Conservation (phyloP, 306 rosid species). For the Cucumis hystrix region DNA sequence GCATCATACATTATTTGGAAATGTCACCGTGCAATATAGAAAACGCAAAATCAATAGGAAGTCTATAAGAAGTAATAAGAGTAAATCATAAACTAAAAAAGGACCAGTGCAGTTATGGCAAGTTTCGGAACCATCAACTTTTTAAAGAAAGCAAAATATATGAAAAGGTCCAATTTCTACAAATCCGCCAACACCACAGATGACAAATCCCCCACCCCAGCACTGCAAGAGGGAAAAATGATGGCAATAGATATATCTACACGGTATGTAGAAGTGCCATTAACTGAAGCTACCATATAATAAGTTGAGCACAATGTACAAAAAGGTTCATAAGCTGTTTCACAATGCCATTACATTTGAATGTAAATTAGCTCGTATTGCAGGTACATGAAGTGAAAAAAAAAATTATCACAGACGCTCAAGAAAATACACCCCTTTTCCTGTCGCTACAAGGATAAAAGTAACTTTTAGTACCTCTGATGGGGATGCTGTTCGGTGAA, state of each 20-base stretch:
- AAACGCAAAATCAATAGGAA: constrained; percentile 4
- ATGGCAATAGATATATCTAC: not conserved
- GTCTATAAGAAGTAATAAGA: not conserved
- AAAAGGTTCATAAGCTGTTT: not conserved
- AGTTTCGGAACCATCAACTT: not conserved
- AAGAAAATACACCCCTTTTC: not conserved
- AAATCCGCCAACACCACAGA: not conserved
- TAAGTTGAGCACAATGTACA: not conserved
- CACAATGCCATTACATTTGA: not conserved
- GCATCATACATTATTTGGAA: constrained; percentile 13
- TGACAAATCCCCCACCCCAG: not conserved
- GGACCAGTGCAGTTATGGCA: not conserved
- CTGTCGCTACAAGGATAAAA: not conserved
- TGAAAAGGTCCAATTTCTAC: not conserved
- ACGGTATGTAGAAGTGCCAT: not conserved
- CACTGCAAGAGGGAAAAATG: not conserved
- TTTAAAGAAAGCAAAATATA: not conserved
- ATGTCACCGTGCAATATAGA: not conserved
- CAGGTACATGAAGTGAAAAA: constrained; percentile 3
- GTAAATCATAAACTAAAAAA: not conserved
- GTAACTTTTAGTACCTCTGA: constrained; percentile 46
- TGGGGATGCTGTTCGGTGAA: constrained; percentile 71
- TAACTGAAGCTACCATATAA: not conserved
- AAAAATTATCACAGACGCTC: not conserved
- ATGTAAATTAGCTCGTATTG: not conserved